Base-by-base conservation (phyloP, 257 asterid species). In the Capsicum chinense region DNA sequence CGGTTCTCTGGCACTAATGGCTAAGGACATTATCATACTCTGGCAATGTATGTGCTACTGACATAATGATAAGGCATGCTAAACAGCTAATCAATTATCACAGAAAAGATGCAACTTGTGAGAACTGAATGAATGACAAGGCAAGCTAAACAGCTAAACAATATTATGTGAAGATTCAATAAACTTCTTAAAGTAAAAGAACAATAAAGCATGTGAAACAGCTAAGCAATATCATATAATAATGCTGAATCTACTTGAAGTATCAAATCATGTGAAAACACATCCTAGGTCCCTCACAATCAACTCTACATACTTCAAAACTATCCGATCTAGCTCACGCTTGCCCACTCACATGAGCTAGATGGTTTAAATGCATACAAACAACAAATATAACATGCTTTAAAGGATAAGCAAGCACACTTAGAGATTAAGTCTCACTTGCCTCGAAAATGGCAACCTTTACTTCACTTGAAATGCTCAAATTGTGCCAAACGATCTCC, bases 401-500 rank as follows among this genome's bases (percentile, higher is more conserved):
- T 67, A 0, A 8, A 67, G 12, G 48, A 67, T 35, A 67, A 35
- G 5, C 74, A 67, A 35, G 48, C 74, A 3, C 35, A 67, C 19
- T 67, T 33, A 66, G 73, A 66, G 47, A 26, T 12, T 15, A 66
- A 33, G 73, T 33, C 0, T 66, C 39, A 66, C 73, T 66, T 66
- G 73, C 47, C 47, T 33, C 5, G n/a, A 37, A 66, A 33, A 66
- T n/a, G n/a, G 9, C 17, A 33, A 12, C n/a, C 17, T 16, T 26
- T 64, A 64, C 47, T 64, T 33, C 47, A 64, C 47, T 64, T 64
- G 71, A 64, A 64, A 64, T 66, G 73, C 73, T 66, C n/a, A 66
- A 66, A 33, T 47, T 66, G 73, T 5, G 5, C 71, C 37, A 66
- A 33, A 33, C 15, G 5, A 64, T 33, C 44, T 66, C 47, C 73